Evolutionary conservation across 148 eudicot genomes (phyloP), one percentile per base, ranked within the genome.

Genomic region (Arbutus unedo): DNA sequence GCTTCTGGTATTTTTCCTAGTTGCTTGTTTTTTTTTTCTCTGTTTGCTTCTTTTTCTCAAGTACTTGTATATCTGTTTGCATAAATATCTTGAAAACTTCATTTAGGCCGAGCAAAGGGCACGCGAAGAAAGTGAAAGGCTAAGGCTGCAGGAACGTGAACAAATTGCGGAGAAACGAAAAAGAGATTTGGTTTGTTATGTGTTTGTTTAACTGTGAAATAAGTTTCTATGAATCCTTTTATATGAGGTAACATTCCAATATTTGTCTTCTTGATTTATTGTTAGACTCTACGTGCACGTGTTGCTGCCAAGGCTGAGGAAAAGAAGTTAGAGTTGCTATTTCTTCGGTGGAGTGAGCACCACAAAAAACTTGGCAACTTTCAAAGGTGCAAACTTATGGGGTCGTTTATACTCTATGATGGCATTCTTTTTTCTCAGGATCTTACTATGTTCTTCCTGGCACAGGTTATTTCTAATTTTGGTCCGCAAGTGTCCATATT

Each of bases 221-320:
- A 71, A 54, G 54, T 57, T 60, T 60, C 23, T 54, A 62, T 21
- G 59, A n/a, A 50, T 23, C 53, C 10, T 78, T 68, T 60, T 66
- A 21, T 19, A 15, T 38, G 45, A 13, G 70, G 18, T 18, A 11
- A 0, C 77, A 13, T 11, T 23, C 38, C 19, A 14, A 47, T 21
- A 77, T 80, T 14, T 47, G 50, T 31, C 47, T 51, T 66, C 74
- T 41, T 75, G 66, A 23, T 83, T 79, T 72, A 71, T n/a, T 76
- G 25, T 60, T 80, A 95, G 97, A 91, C 91, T 84, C 93, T 95
- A 45, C 87, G 93, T 83, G 97, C 98, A 48, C 95, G 95, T 82
- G 89, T 96, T 85, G 98, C 98, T 85, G 99, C 99, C 49, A 96
- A 94, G 92, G 95, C 99, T 25, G 97, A 96, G 87, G 98, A 94